phyloP scores from a whole-genome alignment of 2,329 filamentous ascomycete genomes.

The Colletotrichum sp. region DNA sequence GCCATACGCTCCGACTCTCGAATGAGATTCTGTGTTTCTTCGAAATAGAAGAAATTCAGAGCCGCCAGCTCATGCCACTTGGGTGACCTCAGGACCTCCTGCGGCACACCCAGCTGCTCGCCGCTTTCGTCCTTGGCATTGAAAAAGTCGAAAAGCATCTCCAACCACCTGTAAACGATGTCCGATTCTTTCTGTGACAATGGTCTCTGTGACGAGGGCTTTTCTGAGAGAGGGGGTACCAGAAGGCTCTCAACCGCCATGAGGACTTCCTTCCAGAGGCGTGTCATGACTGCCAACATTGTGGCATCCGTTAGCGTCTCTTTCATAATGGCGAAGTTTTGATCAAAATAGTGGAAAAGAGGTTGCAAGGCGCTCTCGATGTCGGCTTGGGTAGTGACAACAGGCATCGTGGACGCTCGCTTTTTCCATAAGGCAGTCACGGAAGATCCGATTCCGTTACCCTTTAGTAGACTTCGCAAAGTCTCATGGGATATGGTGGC shows the following conservation, averaged over 20 bases:
- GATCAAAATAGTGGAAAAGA: constrained; percentile 93
- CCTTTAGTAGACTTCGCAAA: constrained; percentile 74
- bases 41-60: constrained; percentile 98
- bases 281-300: constrained; percentile 99
- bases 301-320: constrained; percentile 91
- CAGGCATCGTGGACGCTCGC: constrained; percentile 53
- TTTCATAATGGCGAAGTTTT: constrained; percentile 99
- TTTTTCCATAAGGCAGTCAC: constrained; percentile 75
- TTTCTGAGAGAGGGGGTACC: constrained; percentile 93
- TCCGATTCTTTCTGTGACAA: constrained; percentile 89
- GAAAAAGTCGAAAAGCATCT: constrained; percentile 93
- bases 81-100: constrained; percentile 91
- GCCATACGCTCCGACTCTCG: constrained; percentile 97
- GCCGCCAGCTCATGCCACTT: constrained; percentile 98
- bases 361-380: constrained; percentile 82
- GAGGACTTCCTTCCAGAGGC: constrained; percentile 96
- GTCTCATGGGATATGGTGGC: constrained; percentile 85
- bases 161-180: constrained; percentile 92
- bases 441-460: constrained; percentile 71
- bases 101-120: constrained; percentile 85
- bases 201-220: constrained; percentile 84
- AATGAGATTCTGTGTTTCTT: constrained; percentile 87
- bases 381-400: constrained; percentile 71
- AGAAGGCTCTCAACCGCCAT: constrained; percentile 88
- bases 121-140: constrained; percentile 86